Evolutionary conservation across 2,329 filamentous ascomycete genomes (phyloP), one percentile per base, ranked within the genome.

Genomic region (Nothopassalora personata): DNA sequence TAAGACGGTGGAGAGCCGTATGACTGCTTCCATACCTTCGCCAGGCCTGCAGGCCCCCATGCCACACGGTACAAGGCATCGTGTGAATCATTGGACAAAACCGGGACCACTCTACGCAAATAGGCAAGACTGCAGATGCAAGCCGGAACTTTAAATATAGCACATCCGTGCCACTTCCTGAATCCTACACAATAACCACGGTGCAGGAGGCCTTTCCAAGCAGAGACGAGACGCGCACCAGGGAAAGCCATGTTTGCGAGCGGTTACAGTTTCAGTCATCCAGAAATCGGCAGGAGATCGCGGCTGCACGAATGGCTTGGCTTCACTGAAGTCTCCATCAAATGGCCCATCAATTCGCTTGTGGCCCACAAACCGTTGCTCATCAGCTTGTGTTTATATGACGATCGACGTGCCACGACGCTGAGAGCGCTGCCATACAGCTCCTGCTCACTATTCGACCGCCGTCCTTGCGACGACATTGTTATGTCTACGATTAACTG

Each of bases 1-100:
- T 30, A 28, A 51, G 34, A 51, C 49, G 49, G 49, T 34, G 49
- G 49, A 51, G 49, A 51, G 49, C 49, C 49, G 49, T 51, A 34
- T 51, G 15, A 51, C 49, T 51, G 49, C 49, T 31, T 51, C 49
- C 28, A 7, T 49, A 27, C 18, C 46, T 51, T 28, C 27, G 2
- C 28, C 48, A 51, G 27, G 5, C 3, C 8, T 48, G 46, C 46
- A 49, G 46, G 46, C 9, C 19, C 15, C 10, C 28, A 27, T 28
- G n/a, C 46, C 46, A 49, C 23, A n/a, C 39, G 39, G 39, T 18
- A 43, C 39, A 13, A 43, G n/a, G 39, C 13, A 7, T 5, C 2
- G 23, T 19, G 11, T 30, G 49, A 6, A 51, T 34, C 28, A 51
- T 51, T 51, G 49, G 49, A 49, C 30, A 30, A 30, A 5, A 31